phyloP scores from a whole-genome alignment of 2,329 filamentous ascomycete species.

The Fusarium euwallaceae region DNA sequence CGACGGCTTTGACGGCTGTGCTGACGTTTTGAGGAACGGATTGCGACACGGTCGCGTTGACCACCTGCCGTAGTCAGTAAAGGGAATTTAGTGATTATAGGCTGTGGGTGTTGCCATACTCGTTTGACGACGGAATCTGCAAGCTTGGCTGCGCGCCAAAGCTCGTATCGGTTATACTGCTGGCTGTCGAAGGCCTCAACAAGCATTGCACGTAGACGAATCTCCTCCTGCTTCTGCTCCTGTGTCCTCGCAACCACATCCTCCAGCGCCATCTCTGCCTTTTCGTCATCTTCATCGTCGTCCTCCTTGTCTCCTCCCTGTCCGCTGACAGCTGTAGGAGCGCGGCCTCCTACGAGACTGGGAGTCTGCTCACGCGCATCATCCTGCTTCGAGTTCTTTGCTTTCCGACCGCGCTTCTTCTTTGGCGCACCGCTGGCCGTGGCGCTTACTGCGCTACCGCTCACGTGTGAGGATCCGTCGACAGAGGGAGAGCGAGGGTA shows the following conservation, averaged over 20 bases:
- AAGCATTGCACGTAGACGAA: constrained; percentile 69
- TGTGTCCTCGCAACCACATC: constrained; percentile 72
- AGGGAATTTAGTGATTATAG: neutral
- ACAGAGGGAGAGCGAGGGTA: constrained; percentile 75
- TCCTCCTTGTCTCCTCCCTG: constrained; percentile 62
- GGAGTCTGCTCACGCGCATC: constrained; percentile 60
- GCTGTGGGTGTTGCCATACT: constrained; percentile 56
- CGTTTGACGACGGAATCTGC: constrained; percentile 77
- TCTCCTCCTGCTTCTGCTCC: constrained; percentile 76
- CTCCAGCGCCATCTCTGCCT: constrained; percentile 68
- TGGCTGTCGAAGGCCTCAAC: constrained; percentile 74
- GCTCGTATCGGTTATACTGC: constrained; percentile 78
- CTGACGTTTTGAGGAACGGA: constrained; percentile 81
- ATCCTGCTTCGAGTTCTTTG: constrained; percentile 65
- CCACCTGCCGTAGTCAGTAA: constrained; percentile 63
- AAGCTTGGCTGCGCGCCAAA: constrained; percentile 77
- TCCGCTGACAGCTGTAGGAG: constrained; percentile 60
- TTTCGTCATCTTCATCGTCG: constrained; percentile 70
- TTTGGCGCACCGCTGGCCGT: constrained; percentile 57
- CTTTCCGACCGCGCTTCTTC: constrained; percentile 73
- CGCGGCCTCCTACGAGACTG: constrained; percentile 57
- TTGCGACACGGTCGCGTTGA: constrained; percentile 85
- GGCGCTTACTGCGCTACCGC: constrained; percentile 69
- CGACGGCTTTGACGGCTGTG: constrained; percentile 80
- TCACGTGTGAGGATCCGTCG: constrained; percentile 71